Base-by-base conservation (phyloP, 225 moss, liverwort and hornwort genomes). In the Marchantia polymorpha region DNA sequence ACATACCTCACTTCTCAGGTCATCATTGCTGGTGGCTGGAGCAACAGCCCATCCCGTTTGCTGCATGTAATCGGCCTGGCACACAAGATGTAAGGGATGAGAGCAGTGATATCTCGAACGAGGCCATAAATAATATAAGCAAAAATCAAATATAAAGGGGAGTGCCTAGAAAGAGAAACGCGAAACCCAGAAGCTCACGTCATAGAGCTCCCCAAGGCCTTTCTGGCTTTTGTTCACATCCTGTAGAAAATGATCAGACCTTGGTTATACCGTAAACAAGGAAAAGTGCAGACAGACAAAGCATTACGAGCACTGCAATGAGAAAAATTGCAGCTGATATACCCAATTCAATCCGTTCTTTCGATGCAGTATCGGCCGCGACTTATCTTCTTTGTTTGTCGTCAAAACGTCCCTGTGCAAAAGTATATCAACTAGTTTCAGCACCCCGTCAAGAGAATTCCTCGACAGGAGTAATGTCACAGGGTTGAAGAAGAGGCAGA, bases 171-270 rank as follows among this genome's bases (percentile, higher is more conserved):
- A 20, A 47, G 7, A n/a, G n/a, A 70, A 17, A 46, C 12, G 39
- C 70, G 30, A 7, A 31, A 11, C 19, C 10, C 47, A 49, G 50
- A 22, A 12, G 30, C 86, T 79, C 84, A 96, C 96, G 91, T 99
- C 99, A 58, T 99, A 99, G 78, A 99, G 89, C 80, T 95, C 95
- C 77, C 95, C 99, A 53, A 99, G 88, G 10, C 99, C 99, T 75
- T 89, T 92, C 80, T 93, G 91, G 76, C 99, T 95, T 81, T 92
- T 99, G 58, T 86, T 93, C 86, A 95, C 99, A 83, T 99, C 99
- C 96, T 96, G 87, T 82, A 75, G 17, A 58, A 29, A 39, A 5
- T 2, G 39, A 39, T 39, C 39, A 39, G 2, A 39, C 2, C 39
- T 39, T 39, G 5, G 39, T 39, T 39, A 39, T 39, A 39, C 39